These are phyloP conservation scores for Carex arenaria DNA, from an alignment of 202 grass and related monocot species.

Conservation along the genomic window DNA sequence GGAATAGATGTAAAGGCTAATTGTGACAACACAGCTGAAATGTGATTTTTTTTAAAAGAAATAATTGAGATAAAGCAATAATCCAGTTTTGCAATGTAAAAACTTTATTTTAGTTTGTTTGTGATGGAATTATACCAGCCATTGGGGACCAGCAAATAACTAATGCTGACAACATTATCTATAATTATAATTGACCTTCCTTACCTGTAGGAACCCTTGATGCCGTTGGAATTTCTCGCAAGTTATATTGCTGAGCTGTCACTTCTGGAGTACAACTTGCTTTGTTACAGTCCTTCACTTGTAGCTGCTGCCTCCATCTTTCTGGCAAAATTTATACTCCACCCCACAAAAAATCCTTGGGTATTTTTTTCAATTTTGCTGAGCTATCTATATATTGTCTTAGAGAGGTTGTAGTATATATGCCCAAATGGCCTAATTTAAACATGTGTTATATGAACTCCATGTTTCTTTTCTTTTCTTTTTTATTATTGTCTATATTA, in stretches of 20 bases:
- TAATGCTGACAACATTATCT: not conserved
- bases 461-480: too few species aligned
- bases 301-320: slow-evolving; percentile 81
- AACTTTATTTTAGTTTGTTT: not conserved
- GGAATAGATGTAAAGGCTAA: not conserved
- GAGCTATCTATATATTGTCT: too few species aligned
- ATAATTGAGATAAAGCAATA: not conserved
- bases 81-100: not conserved
- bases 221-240: slow-evolving; percentile 86
- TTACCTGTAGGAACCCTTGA: slow-evolving; percentile 48
- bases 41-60: not conserved
- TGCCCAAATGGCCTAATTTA: too few species aligned
- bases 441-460: too few species aligned
- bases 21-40: not conserved
- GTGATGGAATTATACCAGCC: not conserved
- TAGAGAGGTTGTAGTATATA: too few species aligned
- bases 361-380: slow-evolving; percentile 24
- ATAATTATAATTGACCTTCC: slow-evolving; percentile 19
- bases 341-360: slow-evolving; percentile 81
- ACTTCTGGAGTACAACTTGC: slow-evolving; percentile 79
- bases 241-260: slow-evolving; percentile 80
- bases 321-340: slow-evolving; percentile 79
- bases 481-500: too few species aligned
- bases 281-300: slow-evolving; percentile 73
- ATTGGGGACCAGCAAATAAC: not conserved